Conservation (phyloP, 1,284 basidiomycete species). For the Coriolopsis trogii region DNA sequence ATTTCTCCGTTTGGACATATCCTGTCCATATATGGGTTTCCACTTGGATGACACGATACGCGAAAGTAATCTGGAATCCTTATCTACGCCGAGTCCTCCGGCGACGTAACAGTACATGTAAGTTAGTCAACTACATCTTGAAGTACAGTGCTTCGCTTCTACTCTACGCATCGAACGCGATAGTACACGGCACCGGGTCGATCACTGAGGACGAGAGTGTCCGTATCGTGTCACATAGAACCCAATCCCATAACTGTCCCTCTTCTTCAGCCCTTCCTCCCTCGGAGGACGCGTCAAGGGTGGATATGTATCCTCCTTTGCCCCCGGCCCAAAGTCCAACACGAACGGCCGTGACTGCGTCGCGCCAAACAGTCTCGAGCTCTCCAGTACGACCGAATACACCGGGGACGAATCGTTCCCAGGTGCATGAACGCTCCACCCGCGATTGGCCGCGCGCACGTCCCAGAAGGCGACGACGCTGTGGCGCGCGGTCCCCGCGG, state of each 20-base stretch:
- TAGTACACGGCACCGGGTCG: not conserved
- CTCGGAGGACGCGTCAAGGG: constrained; percentile 36
- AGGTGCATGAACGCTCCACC: constrained; percentile 78
- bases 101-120: no score
- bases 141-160: not conserved
- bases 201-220: constrained; percentile 30
- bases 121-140: not conserved
- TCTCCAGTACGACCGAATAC: constrained; percentile 69
- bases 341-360: constrained; percentile 76
- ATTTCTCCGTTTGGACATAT: constrained; percentile 2
- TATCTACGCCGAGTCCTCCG: no score
- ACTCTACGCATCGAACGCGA: not conserved
- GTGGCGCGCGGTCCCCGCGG: constrained; percentile 74
- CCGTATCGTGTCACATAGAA: constrained; percentile 55
- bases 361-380: constrained; percentile 72
- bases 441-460: constrained; percentile 55
- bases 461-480: constrained; percentile 80
- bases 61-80: no score
- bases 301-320: constrained; percentile 61
- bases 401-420: constrained; percentile 76
- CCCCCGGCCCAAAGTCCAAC: constrained; percentile 72
- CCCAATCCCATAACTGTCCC: constrained; percentile 27
- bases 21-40: constrained; percentile 1
- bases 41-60: no score
- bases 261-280: constrained; percentile 47